A percentile compares a stretch with the other conserved stretches of the same genome.
These are phyloP conservation scores for Coffea humblotiana DNA, from an alignment of 305 asterid species.

Conservation along the genomic window DNA sequence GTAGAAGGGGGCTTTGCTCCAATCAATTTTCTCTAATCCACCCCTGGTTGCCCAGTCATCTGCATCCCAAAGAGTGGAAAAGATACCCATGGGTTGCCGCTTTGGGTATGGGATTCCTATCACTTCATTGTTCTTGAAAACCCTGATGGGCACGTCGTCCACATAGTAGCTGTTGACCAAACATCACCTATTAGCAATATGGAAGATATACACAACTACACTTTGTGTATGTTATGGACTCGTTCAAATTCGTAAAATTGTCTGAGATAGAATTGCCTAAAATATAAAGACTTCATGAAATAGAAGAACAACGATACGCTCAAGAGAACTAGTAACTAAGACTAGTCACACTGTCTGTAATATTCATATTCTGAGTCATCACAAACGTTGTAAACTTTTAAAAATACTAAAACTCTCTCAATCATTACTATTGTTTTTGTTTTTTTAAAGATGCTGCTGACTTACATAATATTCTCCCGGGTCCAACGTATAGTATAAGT, in stretches of 20 bases:
- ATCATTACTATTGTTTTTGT: too few relatives aligned
- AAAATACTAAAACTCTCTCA: too few relatives aligned
- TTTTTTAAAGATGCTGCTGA: neutral
- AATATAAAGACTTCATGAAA: too few relatives aligned
- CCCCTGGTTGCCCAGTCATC: conserved; percentile 89
- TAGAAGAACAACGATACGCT: too few relatives aligned
- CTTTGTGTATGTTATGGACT: too few relatives aligned
- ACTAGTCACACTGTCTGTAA: too few relatives aligned
- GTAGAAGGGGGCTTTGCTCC: conserved; percentile 74
- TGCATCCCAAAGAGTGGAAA: conserved; percentile 78
- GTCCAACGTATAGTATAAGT: conserved; percentile 51
- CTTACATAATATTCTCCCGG: conserved; percentile 49
- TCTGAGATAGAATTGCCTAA: too few relatives aligned
- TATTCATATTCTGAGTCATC: too few relatives aligned
- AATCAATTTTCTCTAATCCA: conserved; percentile 69
- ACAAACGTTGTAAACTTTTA: too few relatives aligned
- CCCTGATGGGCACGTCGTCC: conserved; percentile 62
- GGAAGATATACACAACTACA: too few relatives aligned
- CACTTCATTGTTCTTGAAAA: conserved; percentile 66
- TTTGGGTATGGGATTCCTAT: conserved; percentile 66
- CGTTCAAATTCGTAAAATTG: too few relatives aligned
- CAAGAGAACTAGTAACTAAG: too few relatives aligned
- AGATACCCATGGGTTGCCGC: conserved; percentile 62
- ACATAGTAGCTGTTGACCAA: conserved; percentile 33
- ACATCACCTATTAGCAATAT: neutral